phyloP scores from a whole-genome alignment of 768 basidiomycete species.

The Leccinum disarticulatum region DNA sequence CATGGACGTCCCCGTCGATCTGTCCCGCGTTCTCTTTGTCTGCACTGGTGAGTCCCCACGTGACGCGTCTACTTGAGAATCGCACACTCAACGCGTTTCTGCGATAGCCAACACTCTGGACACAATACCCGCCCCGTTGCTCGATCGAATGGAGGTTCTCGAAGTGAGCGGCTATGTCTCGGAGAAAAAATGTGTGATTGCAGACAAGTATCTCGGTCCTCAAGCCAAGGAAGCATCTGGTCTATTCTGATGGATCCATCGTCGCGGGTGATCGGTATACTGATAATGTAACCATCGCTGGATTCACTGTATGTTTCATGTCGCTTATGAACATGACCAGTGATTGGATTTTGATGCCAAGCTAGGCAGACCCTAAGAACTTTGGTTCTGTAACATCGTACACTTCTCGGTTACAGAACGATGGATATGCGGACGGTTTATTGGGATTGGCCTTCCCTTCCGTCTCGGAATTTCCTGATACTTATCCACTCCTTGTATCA shows the following conservation, averaged over 20 bases:
- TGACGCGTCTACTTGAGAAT: neutral
- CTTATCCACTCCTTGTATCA: too few relatives aligned
- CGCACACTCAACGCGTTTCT: constrained; percentile 4
- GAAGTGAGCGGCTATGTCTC: constrained; percentile 95
- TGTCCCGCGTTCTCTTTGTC: constrained; percentile 95
- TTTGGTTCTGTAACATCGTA: too few relatives aligned
- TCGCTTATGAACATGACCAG: too few relatives aligned
- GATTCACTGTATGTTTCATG: too few relatives aligned
- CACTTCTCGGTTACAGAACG: too few relatives aligned
- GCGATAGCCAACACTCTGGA: constrained; percentile 81
- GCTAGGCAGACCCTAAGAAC: too few relatives aligned
- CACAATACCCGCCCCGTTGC: constrained; percentile 89
- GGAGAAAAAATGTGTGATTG: constrained; percentile 89
- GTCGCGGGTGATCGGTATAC: too few relatives aligned
- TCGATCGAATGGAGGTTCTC: constrained; percentile 96
- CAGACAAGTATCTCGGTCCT: constrained; percentile 83
- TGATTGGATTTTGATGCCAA: too few relatives aligned
- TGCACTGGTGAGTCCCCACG: constrained; percentile 62
- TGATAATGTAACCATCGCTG: too few relatives aligned
- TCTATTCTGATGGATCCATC: constrained; percentile 33
- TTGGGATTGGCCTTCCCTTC: too few relatives aligned
- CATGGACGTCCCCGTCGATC: constrained; percentile 95
- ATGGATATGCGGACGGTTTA: too few relatives aligned
- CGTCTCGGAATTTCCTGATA: too few relatives aligned
- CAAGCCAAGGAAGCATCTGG: constrained; percentile 93